Evolutionary conservation across 2,329 filamentous ascomycete species (phyloP).

Genomic region (Aureobasidium vineae): DNA sequence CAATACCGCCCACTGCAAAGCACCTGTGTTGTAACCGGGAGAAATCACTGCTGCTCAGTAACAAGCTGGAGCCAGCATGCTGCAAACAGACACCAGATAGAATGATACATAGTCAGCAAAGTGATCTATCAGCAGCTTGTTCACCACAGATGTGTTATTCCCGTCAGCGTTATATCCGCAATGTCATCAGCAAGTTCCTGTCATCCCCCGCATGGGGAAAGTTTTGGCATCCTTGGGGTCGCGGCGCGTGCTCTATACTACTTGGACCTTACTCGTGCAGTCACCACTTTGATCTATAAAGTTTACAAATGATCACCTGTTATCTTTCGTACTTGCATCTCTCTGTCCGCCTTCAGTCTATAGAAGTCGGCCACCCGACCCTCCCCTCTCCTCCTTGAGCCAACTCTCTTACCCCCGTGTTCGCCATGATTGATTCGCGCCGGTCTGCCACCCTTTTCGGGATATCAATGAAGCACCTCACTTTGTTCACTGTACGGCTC

Average conservation of each 20-base stretch:
- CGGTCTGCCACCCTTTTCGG: constrained; percentile 45
- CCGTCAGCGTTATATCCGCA: neutral
- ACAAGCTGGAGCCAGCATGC: neutral
- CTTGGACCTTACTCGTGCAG: neutral
- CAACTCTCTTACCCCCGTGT: neutral
- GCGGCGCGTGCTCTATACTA: constrained; percentile 4
- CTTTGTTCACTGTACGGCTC: constrained; percentile 59
- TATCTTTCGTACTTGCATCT: neutral
- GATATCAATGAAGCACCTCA: constrained; percentile 66
- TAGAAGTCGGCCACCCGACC: neutral
- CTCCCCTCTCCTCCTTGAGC: neutral
- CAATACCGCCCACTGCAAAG: neutral
- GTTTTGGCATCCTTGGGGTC: constrained; percentile 1
- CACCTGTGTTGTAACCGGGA: neutral
- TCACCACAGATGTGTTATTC: neutral
- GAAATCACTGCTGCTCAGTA: neutral
- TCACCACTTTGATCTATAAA: constrained; percentile 3
- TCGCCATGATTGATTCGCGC: constrained; percentile 28
- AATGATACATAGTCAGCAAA: neutral
- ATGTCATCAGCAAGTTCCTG: neutral
- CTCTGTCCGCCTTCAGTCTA: neutral
- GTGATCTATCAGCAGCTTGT: neutral
- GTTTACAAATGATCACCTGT: constrained; percentile 15
- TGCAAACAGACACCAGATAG: neutral
- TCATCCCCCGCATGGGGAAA: constrained; percentile 8